Conservation (phyloP, 306 rosid species). For the Vicia sativa region DNA sequence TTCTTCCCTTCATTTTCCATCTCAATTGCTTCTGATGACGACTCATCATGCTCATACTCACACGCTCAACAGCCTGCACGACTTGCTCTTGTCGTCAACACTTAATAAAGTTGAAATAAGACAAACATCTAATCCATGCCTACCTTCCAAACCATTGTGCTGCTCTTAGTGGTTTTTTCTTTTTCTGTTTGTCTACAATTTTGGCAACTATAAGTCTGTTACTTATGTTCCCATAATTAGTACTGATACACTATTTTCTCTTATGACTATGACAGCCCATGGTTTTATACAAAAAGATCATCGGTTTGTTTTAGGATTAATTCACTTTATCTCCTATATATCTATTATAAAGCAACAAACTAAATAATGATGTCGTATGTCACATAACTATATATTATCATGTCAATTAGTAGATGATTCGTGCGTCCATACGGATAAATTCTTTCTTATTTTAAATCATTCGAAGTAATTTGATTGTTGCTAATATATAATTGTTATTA, state of each 20-base stretch:
- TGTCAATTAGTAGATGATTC: too few species aligned
- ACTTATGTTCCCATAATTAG: constrained; percentile 1
- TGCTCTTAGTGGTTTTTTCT: neutral
- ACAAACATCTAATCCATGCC: constrained; percentile 37
- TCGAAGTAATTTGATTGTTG: too few species aligned
- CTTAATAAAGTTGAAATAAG: constrained; percentile 48
- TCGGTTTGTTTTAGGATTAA: neutral
- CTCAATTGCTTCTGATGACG: constrained; percentile 55
- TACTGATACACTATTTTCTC: neutral
- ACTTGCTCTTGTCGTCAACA: constrained; percentile 74
- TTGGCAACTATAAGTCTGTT: constrained; percentile 19
- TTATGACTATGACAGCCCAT: neutral
- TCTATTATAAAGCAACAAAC: too few species aligned
- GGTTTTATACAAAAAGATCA: too few species aligned
- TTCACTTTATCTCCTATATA: neutral
- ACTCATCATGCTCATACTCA: constrained; percentile 55
- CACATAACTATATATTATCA: too few species aligned
- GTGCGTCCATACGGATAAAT: too few species aligned
- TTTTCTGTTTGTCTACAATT: neutral
- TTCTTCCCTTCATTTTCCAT: neutral
- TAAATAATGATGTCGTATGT: too few species aligned
- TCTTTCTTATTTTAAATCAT: too few species aligned
- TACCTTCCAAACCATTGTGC: constrained; percentile 29
- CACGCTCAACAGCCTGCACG: constrained; percentile 71
- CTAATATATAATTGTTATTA: too few species aligned